Evolutionary conservation across 345 rosid species (phyloP), one percentile per base, ranked within the genome.

Genomic region (Acer campestre): DNA sequence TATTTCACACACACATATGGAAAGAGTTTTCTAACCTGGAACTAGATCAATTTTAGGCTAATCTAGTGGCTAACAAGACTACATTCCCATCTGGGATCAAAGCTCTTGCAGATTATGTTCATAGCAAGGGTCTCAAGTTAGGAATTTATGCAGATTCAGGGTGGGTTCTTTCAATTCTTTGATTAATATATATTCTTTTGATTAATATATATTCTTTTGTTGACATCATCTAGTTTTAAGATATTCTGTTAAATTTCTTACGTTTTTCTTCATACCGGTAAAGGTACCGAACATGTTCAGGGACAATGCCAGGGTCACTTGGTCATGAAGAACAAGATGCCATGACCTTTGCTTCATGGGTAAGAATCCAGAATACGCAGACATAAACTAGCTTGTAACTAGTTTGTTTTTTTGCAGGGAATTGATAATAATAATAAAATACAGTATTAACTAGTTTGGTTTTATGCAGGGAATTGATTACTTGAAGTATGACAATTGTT

Each of bases 401-500:
- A 2, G n/a, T 2, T 0, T 71, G 9, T 3, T n/a, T 71, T 71
- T 58, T 44, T 51, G 35, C 81, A 81, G 89, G 86, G 84, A 38
- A 76, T 86, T 58, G 87, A 84, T 67, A n/a, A 9, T 2, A 29
- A 71, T 56, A 49, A 20, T 71, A n/a, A 7, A 56, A 5, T 31
- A 56, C 38, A 35, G 38, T 22, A 35, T n/a, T 68, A 35, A 22
- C n/a, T 2, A 2, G n/a, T 2, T 0, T 71, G 9, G 6, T n/a
- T 71, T 71, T 58, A 61, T 51, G 35, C 81, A 81, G 89, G 86
- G 84, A 38, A 76, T 86, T 58, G 87, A 84, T 67, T 86, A 82
- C 76, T 56, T 86, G 62, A 87, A 83, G 80, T 85, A 85, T 64
- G 86, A 81, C 56, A 81, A 84, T 65, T 84, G 86, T 58, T 67